These are phyloP conservation scores for Phaeosphaeria sp. DNA, from an alignment of 2,329 filamentous ascomycete species.

Conservation along the genomic window DNA sequence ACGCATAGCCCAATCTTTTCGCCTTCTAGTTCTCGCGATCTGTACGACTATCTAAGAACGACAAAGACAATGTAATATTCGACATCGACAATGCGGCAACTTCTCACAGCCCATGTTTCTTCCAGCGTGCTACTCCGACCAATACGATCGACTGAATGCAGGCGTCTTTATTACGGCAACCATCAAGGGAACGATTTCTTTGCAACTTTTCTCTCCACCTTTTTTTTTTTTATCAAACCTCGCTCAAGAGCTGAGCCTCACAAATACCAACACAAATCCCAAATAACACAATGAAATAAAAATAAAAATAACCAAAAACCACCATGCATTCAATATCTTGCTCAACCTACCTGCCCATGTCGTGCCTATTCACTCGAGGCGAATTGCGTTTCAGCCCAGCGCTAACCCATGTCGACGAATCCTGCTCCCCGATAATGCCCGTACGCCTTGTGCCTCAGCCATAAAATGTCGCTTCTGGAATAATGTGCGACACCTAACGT, in stretches of 20 bases:
- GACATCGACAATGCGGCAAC: background rate
- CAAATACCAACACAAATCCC: background rate
- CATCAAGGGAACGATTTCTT: background rate
- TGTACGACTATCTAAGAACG: background rate
- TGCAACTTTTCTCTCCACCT: background rate
- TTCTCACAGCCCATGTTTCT: background rate
- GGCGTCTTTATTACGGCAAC: background rate
- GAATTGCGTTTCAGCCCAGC: conserved; percentile 2
- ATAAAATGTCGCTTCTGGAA: background rate
- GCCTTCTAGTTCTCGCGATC: too few relatives aligned
- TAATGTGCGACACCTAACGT: background rate
- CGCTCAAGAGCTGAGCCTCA: background rate
- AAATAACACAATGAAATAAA: background rate
- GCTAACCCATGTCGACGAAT: background rate
- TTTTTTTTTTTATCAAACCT: background rate
- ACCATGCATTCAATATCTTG: too few relatives aligned
- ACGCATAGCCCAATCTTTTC: too few relatives aligned
- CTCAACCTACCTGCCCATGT: background rate
- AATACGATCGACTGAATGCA: background rate
- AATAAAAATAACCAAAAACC: background rate
- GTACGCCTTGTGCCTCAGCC: conserved; percentile 9
- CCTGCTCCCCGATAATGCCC: background rate
- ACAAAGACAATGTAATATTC: background rate
- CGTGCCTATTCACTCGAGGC: background rate
- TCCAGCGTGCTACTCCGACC: background rate